Evolutionary conservation across 352 stramenopile genomes (phyloP).

Genomic region (Globisporangium megalacanthum): DNA sequence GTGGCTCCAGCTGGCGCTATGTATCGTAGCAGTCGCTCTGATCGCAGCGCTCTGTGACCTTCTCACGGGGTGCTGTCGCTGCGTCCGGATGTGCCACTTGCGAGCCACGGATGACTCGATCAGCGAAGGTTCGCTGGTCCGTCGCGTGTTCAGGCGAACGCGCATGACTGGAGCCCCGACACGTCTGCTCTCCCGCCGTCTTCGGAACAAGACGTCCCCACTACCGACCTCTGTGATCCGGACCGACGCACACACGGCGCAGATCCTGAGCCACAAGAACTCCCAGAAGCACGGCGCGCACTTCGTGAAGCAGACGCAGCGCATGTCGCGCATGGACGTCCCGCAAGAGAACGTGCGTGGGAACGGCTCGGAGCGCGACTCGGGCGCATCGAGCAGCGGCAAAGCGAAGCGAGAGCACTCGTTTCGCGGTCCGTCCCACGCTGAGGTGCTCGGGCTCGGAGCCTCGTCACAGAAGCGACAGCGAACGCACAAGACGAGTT

Average conservation of each 20-base stretch:
- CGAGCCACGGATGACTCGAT: not conserved
- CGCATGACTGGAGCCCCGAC: slow-evolving; percentile 8
- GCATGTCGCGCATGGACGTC: slow-evolving; percentile 44
- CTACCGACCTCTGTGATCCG: slow-evolving; percentile 62
- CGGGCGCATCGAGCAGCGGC: not conserved
- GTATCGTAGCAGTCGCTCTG: slow-evolving; percentile 23
- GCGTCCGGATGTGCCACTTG: slow-evolving; percentile 7
- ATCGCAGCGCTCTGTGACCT: slow-evolving; percentile 17
- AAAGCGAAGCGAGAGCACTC: not conserved
- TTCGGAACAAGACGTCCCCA: slow-evolving; percentile 31
- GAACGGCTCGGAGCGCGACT: not conserved
- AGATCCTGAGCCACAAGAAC: slow-evolving; percentile 77
- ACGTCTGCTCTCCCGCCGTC: slow-evolving; percentile 8
- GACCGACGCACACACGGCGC: slow-evolving; percentile 49
- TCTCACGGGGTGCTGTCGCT: slow-evolving; percentile 18
- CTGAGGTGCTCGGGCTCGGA: not conserved
- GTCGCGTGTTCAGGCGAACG: slow-evolving; percentile 10
- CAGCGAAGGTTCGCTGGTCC: slow-evolving; percentile 14
- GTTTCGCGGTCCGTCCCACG: not conserved
- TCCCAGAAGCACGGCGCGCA: slow-evolving; percentile 53
- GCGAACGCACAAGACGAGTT: not conserved
- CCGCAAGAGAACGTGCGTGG: slow-evolving; percentile 1
- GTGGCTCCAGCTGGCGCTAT: slow-evolving; percentile 48
- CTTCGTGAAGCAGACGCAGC: slow-evolving; percentile 68
- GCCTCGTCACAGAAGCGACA: not conserved